Conservation (phyloP, 495 filamentous ascomycete genomes). For the Margaritispora aquatica region DNA sequence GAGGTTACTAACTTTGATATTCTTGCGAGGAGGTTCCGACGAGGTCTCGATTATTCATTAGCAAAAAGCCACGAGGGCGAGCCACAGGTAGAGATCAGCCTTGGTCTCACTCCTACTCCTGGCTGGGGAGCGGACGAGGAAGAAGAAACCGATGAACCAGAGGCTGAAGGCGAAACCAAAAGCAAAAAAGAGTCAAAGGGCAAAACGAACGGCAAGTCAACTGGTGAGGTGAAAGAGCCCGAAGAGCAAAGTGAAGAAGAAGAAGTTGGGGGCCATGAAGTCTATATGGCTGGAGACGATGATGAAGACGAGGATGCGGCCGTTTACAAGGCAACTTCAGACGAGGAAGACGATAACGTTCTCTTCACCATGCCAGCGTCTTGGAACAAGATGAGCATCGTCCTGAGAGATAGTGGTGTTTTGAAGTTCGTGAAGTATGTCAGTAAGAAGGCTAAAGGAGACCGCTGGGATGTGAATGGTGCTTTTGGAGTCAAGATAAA, state of each 20-base stretch:
- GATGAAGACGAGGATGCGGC: slow-evolving; percentile 67
- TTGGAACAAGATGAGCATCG: slow-evolving; percentile 88
- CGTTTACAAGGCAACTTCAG: slow-evolving; percentile 66
- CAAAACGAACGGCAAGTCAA: slow-evolving; percentile 16
- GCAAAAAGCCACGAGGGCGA: slow-evolving; percentile 78
- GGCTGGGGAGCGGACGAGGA: slow-evolving; percentile 76
- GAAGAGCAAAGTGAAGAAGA: slow-evolving; percentile 29
- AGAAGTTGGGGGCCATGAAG: slow-evolving; percentile 80
- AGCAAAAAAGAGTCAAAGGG: neutral
- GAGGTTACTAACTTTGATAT: slow-evolving; percentile 60
- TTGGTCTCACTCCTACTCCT: slow-evolving; percentile 71
- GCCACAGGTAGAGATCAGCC: slow-evolving; percentile 78
- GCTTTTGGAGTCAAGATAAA: slow-evolving; percentile 50
- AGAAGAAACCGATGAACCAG: slow-evolving; percentile 39
- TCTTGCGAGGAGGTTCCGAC: slow-evolving; percentile 76
- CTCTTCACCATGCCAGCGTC: slow-evolving; percentile 80
- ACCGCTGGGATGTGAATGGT: slow-evolving; percentile 87
- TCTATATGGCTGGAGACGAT: slow-evolving; percentile 88
- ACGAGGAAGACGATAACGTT: slow-evolving; percentile 80
- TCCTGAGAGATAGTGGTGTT: slow-evolving; percentile 78
- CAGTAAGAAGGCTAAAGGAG: slow-evolving; percentile 70
- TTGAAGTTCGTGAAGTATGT: slow-evolving; percentile 97
- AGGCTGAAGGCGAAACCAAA: slow-evolving; percentile 34
- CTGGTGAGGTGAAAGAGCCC: slow-evolving; percentile 18
- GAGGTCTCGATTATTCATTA: slow-evolving; percentile 85